Evolutionary conservation across 371 early-diverging fungal species (phyloP), one percentile per base, ranked within the genome.

Genomic region (Quaeritorhiza haematococci): DNA sequence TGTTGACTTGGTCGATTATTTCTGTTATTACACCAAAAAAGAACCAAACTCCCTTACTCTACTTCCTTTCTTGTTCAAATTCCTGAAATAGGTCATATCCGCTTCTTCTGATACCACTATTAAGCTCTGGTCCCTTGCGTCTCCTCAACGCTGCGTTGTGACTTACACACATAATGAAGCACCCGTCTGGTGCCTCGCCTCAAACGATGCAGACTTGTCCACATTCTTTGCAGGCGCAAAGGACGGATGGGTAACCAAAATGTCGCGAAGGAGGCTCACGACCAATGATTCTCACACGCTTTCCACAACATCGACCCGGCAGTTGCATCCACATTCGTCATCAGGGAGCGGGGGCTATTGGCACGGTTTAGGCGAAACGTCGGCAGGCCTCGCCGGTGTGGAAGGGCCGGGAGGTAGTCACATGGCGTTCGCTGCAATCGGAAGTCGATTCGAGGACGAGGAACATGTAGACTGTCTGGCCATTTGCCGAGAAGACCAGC

Each of bases 141-240:
- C 86, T 32, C 69, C 72, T 3, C 86, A 89, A 61, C 82, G 94
- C 15, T 93, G 94, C 59, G 69, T 94, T 33, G 83, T 86, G 5
- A 95, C 98, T 0, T 96, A 84, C 61, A 85, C 92, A 1, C 88
- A 86, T 66, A 89, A 89, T 54, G 76, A 82, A n/a, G 91, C 90
- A 56, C 87, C 92, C 3, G 90, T 96, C 2, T 97, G 95, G 96
- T 83, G 89, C 8, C 72, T 97, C 24, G 84, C 82, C 59, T 90
- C 94, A 5, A 78, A 83, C 47, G 85, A 92, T 63, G 90, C 95
- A 23, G 80, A 84, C 28, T 74, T 96, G 59, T 79, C 82, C 30
- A 86, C 86, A 3, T 97, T 96, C 66, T 94, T 93, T 72, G 88
- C 93, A 17, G 96, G 94, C 3, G 85, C 91, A 28, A 82, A 88